These are phyloP conservation scores for Wallacemonas collosoma DNA, from an alignment of 208 protist species.

Conservation along the genomic window DNA sequence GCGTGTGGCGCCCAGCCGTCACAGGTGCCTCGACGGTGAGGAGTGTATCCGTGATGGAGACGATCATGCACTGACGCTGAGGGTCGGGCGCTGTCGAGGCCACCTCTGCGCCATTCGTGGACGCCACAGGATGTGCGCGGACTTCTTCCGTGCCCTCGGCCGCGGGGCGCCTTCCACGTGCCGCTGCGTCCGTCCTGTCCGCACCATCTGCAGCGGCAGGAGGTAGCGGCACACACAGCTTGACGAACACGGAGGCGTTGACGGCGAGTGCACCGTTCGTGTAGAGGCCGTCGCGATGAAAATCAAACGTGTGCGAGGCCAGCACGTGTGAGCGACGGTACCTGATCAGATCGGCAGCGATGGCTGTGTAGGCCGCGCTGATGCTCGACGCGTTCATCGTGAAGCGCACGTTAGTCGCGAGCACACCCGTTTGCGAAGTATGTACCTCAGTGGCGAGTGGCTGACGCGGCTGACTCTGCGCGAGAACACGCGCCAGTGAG, in stretches of 20 bases:
- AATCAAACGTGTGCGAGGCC: constrained; percentile 46
- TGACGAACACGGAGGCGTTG: constrained; percentile 81
- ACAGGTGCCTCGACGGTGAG: constrained; percentile 71
- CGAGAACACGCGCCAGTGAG: constrained; percentile 30
- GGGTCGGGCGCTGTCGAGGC: not conserved
- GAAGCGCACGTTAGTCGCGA: constrained; percentile 32
- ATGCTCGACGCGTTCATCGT: constrained; percentile 42
- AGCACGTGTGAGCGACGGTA: constrained; percentile 38
- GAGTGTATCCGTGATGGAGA: constrained; percentile 72
- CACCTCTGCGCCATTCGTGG: not conserved
- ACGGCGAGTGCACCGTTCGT: constrained; percentile 51
- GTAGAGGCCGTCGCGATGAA: constrained; percentile 42
- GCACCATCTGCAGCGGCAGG: not conserved
- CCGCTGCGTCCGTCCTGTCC: not conserved
- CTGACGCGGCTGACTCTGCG: constrained; percentile 17
- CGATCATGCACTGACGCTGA: constrained; percentile 55
- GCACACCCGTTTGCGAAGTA: not conserved
- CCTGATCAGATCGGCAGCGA: constrained; percentile 68
- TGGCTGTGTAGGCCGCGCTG: constrained; percentile 58
- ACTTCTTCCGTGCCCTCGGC: constrained; percentile 5
- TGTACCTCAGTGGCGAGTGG: not conserved
- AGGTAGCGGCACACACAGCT: constrained; percentile 49
- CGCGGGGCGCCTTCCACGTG: not conserved
- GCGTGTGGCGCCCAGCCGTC: not conserved
- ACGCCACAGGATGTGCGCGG: not conserved